Conservation (phyloP, 306 rosid genomes). For the Lablab purpureus region DNA sequence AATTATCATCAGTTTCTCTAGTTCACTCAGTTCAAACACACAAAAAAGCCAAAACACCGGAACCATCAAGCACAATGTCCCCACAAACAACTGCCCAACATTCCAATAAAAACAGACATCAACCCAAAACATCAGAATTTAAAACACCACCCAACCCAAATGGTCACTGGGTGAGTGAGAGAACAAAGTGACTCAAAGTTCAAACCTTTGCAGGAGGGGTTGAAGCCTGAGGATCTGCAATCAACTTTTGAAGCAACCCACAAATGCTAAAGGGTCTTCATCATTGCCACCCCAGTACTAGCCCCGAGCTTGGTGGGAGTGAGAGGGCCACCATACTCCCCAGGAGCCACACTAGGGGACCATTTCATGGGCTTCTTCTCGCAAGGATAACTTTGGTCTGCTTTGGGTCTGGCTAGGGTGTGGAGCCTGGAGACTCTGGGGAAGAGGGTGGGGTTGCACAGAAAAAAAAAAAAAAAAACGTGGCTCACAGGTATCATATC, state of each 20-base stretch:
- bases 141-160: background rate
- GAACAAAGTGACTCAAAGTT: background rate
- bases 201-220: conserved; percentile 63
- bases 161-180: background rate
- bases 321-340: conserved; percentile 90
- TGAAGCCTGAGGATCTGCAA: conserved; percentile 50
- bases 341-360: conserved; percentile 94
- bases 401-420: conserved; percentile 67
- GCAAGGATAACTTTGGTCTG: conserved; percentile 83
- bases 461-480: too few species aligned
- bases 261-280: conserved; percentile 73
- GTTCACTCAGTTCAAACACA: conserved; percentile 11
- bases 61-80: conserved; percentile 17
- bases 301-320: conserved; percentile 80
- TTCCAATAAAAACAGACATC: too few species aligned
- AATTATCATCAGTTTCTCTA: background rate
- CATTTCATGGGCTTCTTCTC: conserved; percentile 85
- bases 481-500: too few species aligned
- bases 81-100: background rate
- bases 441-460: conserved; percentile 73
- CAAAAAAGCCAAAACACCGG: background rate
- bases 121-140: background rate
- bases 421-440: conserved; percentile 59
- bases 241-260: conserved; percentile 71
- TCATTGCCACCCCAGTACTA: conserved; percentile 86